Evolutionary conservation across 2,329 filamentous ascomycete genomes (phyloP), one percentile per base, ranked within the genome.

Genomic region (Neonectria sp.): DNA sequence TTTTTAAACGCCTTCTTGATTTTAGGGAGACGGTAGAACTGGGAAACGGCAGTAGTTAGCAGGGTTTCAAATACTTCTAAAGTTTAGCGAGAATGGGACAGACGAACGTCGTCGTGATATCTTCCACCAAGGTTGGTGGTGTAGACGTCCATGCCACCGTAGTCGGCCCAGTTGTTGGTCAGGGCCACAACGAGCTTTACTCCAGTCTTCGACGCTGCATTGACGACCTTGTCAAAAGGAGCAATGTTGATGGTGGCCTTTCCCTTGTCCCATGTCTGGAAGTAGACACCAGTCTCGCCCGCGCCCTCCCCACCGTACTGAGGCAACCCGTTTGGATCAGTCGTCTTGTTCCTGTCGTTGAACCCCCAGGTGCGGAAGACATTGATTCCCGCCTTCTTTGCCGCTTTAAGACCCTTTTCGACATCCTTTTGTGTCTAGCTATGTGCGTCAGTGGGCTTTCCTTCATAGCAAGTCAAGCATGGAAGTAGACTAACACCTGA

Each of bases 261-360:
- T 2, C 89, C 90, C 0, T 86, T 90, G 79, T 92, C 92, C 80
- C 92, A 91, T 24, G 85, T 86, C 73, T 90, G 88, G 79, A 85
- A 90, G 79, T 86, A 89, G 12, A 85, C 81, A 2, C 79, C 82
- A 0, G 64, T 69, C 6, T 62, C 67, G 25, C 64, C 67, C 1
- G 64, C 69, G 2, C 63, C 67, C 31, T 68, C 69, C 17, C 53
- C 53, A 8, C 67, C 67, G 25, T 71, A 71, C 15, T 69, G 53
- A 2, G 69, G 69, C 29, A 71, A 55, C 3, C 69, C 69, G 45
- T 73, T 74, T 6, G 71, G 63, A 13, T 75, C 73, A 1, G 82
- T 82, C 13, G 77, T 76, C 3, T 78, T 70, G 5, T 81, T 88
- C 15, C 89, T 86, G 70, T 90, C 88, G 79, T 90, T 90, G 81